phyloP scores from a whole-genome alignment of 257 asterid species.

The Scutellaria baicalensis region DNA sequence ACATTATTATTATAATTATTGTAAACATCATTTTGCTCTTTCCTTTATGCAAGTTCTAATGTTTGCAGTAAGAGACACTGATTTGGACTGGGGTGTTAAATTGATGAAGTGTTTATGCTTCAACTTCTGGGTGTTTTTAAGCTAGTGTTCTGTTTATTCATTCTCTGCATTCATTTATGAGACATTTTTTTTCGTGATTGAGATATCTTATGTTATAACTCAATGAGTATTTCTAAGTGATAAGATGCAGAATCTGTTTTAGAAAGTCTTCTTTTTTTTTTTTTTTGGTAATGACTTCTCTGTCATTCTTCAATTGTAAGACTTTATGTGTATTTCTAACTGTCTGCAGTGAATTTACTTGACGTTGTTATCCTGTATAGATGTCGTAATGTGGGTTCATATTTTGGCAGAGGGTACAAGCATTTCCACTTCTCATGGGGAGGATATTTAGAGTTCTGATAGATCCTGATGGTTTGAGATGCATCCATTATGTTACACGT shows the following conservation, averaged over 20 bases:
- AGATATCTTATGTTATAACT: neutral
- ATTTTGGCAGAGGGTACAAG: slow-evolving; percentile 37
- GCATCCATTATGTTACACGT: slow-evolving; percentile 48
- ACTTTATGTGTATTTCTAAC: neutral
- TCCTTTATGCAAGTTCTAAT: neutral
- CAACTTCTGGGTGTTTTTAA: neutral
- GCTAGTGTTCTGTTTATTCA: neutral
- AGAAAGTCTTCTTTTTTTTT: neutral
- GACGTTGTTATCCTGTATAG: neutral
- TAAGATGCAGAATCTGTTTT: neutral
- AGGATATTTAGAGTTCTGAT: slow-evolving; percentile 24
- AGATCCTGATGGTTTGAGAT: slow-evolving; percentile 49
- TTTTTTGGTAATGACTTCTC: neutral
- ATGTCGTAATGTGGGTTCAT: neutral
- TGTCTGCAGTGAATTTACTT: neutral
- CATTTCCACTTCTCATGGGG: slow-evolving; percentile 37
- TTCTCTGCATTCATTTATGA: neutral
- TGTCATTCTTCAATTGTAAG: neutral
- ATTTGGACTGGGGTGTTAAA: neutral
- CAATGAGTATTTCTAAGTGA: neutral
- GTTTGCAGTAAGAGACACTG: neutral
- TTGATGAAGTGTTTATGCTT: neutral
- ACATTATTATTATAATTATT: neutral
- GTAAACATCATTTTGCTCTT: neutral
- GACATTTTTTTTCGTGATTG: neutral